Evolutionary conservation across 1,284 basidiomycete genomes (phyloP).

Genomic region (Dichomitus squalens): DNA sequence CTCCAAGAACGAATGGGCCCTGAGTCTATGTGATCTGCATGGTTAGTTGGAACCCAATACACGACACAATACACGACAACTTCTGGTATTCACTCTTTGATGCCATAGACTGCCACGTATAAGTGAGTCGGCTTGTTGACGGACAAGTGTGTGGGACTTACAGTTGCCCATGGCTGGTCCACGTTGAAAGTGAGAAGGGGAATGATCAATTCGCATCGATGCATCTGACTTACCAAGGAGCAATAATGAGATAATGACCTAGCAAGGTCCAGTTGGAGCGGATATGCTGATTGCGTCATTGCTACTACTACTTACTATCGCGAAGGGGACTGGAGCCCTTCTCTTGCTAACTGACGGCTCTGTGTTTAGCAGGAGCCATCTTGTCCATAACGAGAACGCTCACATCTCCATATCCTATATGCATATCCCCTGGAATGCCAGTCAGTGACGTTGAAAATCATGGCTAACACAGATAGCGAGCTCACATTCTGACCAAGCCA

Average conservation of each 20-base stretch:
- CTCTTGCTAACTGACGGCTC: slow-evolving; percentile 8
- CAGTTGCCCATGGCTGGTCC: not conserved
- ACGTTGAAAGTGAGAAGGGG: not conserved
- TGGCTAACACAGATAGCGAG: not conserved
- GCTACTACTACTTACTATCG: not conserved
- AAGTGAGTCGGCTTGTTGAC: too few species aligned
- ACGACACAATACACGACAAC: too few species aligned
- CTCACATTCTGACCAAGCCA: slow-evolving; percentile 10
- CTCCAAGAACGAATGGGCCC: not conserved
- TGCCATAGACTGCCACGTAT: not conserved
- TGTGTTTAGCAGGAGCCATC: not conserved
- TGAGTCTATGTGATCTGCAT: not conserved
- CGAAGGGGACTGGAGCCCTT: not conserved
- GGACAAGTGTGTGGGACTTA: not conserved
- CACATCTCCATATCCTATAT: slow-evolving; percentile 20
- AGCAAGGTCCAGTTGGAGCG: not conserved
- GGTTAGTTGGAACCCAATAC: too few species aligned
- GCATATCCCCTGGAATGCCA: slow-evolving; percentile 11
- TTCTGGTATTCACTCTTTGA: not conserved
- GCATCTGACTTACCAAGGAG: not conserved
- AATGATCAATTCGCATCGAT: too few species aligned
- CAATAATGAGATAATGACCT: not conserved
- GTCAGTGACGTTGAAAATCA: not conserved
- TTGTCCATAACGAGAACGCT: not conserved
- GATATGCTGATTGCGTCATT: too few species aligned